Conservation (phyloP, 352 stramenopile genomes). For the Globisporangium paroecandrum region DNA sequence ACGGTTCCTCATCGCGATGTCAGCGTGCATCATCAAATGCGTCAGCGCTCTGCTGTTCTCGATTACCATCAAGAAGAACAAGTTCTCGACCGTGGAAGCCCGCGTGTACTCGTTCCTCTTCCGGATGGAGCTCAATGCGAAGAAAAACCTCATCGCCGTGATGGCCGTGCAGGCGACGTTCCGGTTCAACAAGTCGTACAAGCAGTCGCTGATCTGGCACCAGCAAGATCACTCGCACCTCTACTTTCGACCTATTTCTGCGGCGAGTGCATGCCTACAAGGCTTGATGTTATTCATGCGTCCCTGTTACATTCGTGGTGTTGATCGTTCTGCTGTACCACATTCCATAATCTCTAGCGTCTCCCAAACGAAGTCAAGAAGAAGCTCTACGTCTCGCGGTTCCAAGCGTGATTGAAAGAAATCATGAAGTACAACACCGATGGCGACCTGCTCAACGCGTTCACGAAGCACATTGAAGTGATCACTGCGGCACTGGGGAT, state of each 20-base stretch:
- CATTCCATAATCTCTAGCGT: conserved; percentile 19
- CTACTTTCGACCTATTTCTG: conserved; percentile 58
- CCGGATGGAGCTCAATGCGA: conserved; percentile 53
- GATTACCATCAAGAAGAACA: conserved; percentile 58
- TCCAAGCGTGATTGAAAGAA: conserved; percentile 61
- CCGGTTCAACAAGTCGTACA: conserved; percentile 66
- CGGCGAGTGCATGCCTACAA: conserved; percentile 21
- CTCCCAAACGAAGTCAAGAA: conserved; percentile 76
- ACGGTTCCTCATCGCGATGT: conserved; percentile 27
- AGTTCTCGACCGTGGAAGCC: conserved; percentile 60
- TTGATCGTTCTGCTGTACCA: not conserved
- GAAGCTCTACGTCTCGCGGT: conserved; percentile 62
- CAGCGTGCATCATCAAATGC: conserved; percentile 29
- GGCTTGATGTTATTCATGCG: not conserved
- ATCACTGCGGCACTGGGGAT: conserved; percentile 58
- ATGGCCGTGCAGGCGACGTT: conserved; percentile 68
- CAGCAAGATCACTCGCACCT: conserved; percentile 43
- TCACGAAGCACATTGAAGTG: conserved; percentile 68
- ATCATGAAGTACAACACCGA: conserved; percentile 83
- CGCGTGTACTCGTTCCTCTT: conserved; percentile 64
- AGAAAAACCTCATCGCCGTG: conserved; percentile 61
- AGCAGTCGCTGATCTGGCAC: conserved; percentile 62
- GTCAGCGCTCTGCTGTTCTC: conserved; percentile 53
- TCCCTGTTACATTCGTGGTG: not conserved
- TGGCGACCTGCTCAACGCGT: conserved; percentile 60